Evolutionary conservation across 1,284 basidiomycete genomes (phyloP).

Genomic region (Macrocystidia cucumis): DNA sequence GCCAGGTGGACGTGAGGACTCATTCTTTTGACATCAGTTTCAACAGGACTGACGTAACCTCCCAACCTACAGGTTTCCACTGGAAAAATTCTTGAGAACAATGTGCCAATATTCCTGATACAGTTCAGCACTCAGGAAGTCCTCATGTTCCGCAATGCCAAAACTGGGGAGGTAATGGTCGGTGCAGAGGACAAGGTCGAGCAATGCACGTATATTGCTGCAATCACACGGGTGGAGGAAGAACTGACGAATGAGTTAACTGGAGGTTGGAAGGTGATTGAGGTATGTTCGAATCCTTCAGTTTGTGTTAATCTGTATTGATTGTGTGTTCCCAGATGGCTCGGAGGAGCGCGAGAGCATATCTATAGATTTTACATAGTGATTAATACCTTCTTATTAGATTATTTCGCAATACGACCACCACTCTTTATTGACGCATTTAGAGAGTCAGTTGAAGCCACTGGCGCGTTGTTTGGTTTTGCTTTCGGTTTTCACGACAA

Average conservation of each 20-base stretch:
- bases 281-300: constrained; percentile 46
- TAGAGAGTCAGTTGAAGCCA: not conserved
- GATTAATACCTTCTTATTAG: constrained; percentile 13
- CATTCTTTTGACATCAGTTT: constrained; percentile 2
- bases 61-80: constrained; percentile 70
- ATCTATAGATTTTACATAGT: too few relatives aligned
- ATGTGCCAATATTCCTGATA: constrained; percentile 89
- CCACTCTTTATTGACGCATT: not conserved
- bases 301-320: not conserved
- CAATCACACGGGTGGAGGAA: constrained; percentile 81
- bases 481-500: not conserved
- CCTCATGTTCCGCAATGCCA: constrained; percentile 85
- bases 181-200: constrained; percentile 89
- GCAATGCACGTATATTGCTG: constrained; percentile 90
- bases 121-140: constrained; percentile 94
- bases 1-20: constrained; percentile 83
- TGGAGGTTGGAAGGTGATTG: constrained; percentile 96
- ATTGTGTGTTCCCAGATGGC: constrained; percentile 30
- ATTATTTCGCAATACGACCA: not conserved
- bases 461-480: not conserved
- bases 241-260: constrained; percentile 90
- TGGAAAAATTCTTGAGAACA: constrained; percentile 86
- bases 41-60: not conserved
- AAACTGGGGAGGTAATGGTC: constrained; percentile 79
- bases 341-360: constrained; percentile 39